phyloP scores from a whole-genome alignment of 2,329 filamentous ascomycete species.

The Aspergillus thermomutatus region DNA sequence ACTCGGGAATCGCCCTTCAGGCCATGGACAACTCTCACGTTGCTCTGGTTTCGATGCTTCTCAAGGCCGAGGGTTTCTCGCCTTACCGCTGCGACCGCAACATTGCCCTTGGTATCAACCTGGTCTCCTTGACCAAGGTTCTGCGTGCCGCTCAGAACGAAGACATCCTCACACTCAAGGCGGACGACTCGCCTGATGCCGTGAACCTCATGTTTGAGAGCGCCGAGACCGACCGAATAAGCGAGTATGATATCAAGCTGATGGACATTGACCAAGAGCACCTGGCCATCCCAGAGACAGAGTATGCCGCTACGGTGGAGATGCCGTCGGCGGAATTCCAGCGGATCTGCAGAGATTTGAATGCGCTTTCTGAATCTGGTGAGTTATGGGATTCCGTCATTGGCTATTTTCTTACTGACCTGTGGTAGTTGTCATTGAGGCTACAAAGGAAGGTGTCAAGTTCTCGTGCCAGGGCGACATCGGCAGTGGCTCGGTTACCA shows the following conservation, averaged over 20 bases:
- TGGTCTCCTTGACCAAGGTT: slow-evolving; percentile 94
- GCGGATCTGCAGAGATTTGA: slow-evolving; percentile 89
- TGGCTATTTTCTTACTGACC: slow-evolving; percentile 17
- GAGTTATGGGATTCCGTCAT: slow-evolving; percentile 35
- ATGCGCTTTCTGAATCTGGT: slow-evolving; percentile 94
- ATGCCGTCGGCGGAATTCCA: slow-evolving; percentile 91
- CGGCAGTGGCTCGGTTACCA: slow-evolving; percentile 87
- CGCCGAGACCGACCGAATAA: slow-evolving; percentile 79
- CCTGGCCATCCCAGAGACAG: slow-evolving; percentile 97
- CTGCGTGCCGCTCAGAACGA: slow-evolving; percentile 91
- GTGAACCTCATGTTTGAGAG: slow-evolving; percentile 96
- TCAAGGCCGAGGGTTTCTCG: slow-evolving; percentile 90
- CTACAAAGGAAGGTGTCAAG: slow-evolving; percentile 94
- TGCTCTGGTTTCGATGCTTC: slow-evolving; percentile 96
- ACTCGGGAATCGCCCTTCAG: slow-evolving; percentile 95
- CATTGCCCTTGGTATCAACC: slow-evolving; percentile 95
- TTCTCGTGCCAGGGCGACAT: slow-evolving; percentile 94
- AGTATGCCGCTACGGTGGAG: slow-evolving; percentile 85
- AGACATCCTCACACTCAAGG: slow-evolving; percentile 93
- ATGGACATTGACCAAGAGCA: slow-evolving; percentile 99
- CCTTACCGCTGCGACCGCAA: slow-evolving; percentile 99
- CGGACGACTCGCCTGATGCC: slow-evolving; percentile 91
- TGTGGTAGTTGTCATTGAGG: slow-evolving; percentile 83
- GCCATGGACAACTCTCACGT: slow-evolving; percentile 99
- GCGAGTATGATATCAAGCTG: slow-evolving; percentile 99